Evolutionary conservation across 768 basidiomycete genomes (phyloP), one percentile per base, ranked within the genome.

Genomic region (Suillus hirtellus): DNA sequence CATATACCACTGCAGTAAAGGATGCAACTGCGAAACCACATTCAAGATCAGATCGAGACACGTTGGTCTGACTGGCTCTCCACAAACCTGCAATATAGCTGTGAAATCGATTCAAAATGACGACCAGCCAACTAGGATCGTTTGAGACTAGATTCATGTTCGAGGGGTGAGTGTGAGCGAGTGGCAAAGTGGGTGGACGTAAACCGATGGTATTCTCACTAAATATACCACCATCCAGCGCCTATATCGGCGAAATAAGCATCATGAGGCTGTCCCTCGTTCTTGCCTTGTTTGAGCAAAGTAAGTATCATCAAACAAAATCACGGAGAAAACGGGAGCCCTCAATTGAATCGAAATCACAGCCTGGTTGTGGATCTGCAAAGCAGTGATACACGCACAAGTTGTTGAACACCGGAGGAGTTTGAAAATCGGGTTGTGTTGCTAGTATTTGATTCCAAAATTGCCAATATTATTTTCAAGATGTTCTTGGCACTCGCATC

Each of bases 1-100:
- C 52, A 53, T 53, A 53, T n/a, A 53, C 12, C 52, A 53, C 52
- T 35, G 52, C 34, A 53, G 34, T 19, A 53, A 35, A 53, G 19
- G 52, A 35, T 12, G 31, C 52, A 12, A 53, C 52, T 53, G 34
- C 19, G 19, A 35, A n/a, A 31, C 31, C 50, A 10, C 4, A 52
- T 31, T 17, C 31, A 35, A 53, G 1, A 19, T 35, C 35, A 53
- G 52, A 53, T 35, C 6, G 19, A 53, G 17, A 19, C 17, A 50
- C 17, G 11, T n/a, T 0, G 11, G 11, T 35, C 5, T 10, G 19
- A 53, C 34, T 35, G 10, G 17, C 50, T 52, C 31, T 52, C 34
- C 6, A 53, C 52, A 17, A 35, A 53, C 52, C 34, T 35, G 52
- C 52, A 35, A 53, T 6, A n/a, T 53, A 53, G 6, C 52, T 53